Percentiles rank a stretch among this genome's conserved stretches.
These are phyloP conservation scores for Rauvolfia tetraphylla DNA, from an alignment of 257 asterid genomes.

Conservation along the genomic window DNA sequence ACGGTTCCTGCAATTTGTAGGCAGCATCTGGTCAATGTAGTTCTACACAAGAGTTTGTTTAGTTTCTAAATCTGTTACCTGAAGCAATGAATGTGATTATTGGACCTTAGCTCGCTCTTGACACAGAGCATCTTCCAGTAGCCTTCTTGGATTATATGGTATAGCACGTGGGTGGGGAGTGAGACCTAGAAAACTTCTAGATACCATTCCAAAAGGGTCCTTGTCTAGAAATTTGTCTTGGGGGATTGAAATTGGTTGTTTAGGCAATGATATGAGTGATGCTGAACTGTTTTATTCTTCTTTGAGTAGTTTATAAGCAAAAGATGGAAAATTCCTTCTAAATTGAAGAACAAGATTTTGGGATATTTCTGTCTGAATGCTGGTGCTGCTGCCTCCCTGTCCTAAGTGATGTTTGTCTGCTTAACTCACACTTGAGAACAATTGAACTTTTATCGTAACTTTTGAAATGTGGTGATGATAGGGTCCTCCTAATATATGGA, in stretches of 20 bases:
- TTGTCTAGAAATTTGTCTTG: background rate
- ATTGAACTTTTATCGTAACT: background rate
- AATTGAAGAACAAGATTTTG: background rate
- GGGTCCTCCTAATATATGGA: background rate
- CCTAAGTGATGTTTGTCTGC: background rate
- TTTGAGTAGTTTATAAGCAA: background rate
- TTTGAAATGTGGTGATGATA: background rate
- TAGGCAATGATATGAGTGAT: background rate
- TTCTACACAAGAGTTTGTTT: background rate
- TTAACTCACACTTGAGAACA: background rate
- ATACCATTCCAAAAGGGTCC: background rate
- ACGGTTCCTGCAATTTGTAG: background rate
- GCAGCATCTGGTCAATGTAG: background rate
- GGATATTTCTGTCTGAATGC: background rate
- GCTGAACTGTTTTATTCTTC: background rate
- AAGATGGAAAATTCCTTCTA: background rate
- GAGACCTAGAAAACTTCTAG: background rate
- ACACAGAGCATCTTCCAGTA: background rate
- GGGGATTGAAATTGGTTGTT: background rate
- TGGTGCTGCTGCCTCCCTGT: background rate
- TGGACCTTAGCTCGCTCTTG: no score
- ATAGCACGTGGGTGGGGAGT: no score
- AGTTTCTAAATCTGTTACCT: no score
- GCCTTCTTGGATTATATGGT: background rate
- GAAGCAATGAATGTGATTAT: no score